Evolutionary conservation across 345 rosid species (phyloP), one percentile per base, ranked within the genome.

Genomic region (Dipteronia sinensis): DNA sequence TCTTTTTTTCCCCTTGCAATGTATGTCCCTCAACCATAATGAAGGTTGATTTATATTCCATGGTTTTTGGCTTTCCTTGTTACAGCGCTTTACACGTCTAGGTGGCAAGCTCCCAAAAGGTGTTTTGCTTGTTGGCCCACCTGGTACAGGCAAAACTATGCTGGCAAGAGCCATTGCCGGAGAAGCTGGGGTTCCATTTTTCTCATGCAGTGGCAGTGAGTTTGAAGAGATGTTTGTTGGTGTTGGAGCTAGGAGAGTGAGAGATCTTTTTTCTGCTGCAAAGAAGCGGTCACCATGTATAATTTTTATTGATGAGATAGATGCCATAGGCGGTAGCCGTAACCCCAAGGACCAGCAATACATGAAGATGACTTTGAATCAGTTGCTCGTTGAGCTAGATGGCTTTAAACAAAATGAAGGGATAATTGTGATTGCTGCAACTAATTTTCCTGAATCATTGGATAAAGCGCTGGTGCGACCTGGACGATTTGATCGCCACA

Each of bases 141-240:
- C 98, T 72, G 99, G 99, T 8, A 96, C 98, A 27, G 99, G 99
- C 46, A 96, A 96, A 86, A 96, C 99, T 29, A 94, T 96, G 98
- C 85, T 94, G 72, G 99, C 99, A 56, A 94, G 99, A 58, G 98
- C 99, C 67, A 94, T 96, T 72, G 99, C 99, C 47, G 99, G 99
- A 59, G 98, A 96, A 90, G 98, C 98, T 42, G 95, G 98, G 67
- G 98, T 94, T 74, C 99, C 99, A 65, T 96, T 96, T 88, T 96
- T 92, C 86, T 96, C 98, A 22, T 92, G 98, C 91, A 96, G 99
- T 78, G 99, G 99, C 70, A 96, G 99, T 72, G 99, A 96, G 82
- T 96, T 96, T 71, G 99, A 96, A 81, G 99, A 96, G 87, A 92
- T 96, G 98, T 96, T 92, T 86, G 99, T 96, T 79, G 99, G 98